phyloP scores from a whole-genome alignment of 441 rosid species.

The Erysimum pusillum region DNA sequence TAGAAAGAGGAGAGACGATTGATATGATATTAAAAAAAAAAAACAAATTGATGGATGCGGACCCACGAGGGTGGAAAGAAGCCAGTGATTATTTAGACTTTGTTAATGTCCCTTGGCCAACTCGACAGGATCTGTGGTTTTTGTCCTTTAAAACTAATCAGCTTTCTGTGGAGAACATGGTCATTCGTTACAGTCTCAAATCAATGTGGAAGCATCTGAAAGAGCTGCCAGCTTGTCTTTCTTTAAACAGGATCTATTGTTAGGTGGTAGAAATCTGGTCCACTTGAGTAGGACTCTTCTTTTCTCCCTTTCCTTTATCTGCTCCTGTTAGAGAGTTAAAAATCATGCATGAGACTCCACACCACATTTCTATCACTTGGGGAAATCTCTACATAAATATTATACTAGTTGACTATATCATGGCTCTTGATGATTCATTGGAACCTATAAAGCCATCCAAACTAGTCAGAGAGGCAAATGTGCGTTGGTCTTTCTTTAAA shows the following conservation, averaged over 20 bases:
- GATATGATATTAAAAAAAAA: constrained; percentile 6
- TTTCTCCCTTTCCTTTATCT: background rate
- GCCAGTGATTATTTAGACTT: constrained; percentile 28
- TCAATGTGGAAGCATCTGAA: background rate
- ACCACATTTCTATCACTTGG: background rate
- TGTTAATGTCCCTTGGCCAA: constrained; percentile 30
- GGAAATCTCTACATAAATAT: background rate
- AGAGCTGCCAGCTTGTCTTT: constrained; percentile 6
- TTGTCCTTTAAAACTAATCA: background rate
- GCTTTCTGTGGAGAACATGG: background rate
- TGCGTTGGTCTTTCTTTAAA: background rate
- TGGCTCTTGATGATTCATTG: background rate
- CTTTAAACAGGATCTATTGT: background rate
- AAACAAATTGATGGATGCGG: constrained; percentile 25
- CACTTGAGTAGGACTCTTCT: background rate
- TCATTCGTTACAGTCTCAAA: background rate
- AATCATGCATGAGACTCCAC: background rate
- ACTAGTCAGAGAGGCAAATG: background rate
- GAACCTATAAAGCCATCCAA: background rate
- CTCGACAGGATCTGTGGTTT: constrained; percentile 6
- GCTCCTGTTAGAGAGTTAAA: constrained; percentile 1
- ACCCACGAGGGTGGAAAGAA: constrained; percentile 25
- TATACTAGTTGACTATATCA: background rate
- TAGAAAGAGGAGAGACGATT: constrained; percentile 16
- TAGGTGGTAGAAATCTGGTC: too few relatives aligned